phyloP scores from a whole-genome alignment of 1,284 basidiomycete genomes.

The Pyrrhoderma noxium region DNA sequence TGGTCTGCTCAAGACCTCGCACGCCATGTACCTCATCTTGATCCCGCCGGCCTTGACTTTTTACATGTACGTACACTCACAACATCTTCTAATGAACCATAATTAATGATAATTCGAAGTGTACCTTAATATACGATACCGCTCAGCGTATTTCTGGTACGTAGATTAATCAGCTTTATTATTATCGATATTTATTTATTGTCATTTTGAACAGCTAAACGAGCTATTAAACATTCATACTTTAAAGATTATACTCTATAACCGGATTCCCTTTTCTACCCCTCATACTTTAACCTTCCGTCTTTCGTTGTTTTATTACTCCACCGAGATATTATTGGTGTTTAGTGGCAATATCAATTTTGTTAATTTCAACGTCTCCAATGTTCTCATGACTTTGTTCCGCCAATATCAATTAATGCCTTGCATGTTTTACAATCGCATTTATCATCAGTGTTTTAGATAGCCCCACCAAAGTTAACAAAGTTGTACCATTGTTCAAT shows the following conservation, averaged over 20 bases:
- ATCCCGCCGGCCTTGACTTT: constrained; percentile 70
- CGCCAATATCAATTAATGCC: too few relatives aligned
- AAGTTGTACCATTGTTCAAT: too few relatives aligned
- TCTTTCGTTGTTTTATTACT: not conserved
- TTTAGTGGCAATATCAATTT: too few relatives aligned
- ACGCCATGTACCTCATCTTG: constrained; percentile 60
- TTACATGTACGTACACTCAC: constrained; percentile 47
- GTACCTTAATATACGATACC: constrained; percentile 87
- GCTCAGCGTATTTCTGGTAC: constrained; percentile 88
- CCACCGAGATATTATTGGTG: not conserved
- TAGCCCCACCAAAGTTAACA: too few relatives aligned
- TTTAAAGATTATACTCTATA: constrained; percentile 47
- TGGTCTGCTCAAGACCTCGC: constrained; percentile 74
- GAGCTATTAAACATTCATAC: constrained; percentile 78
- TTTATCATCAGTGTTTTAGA: too few relatives aligned
- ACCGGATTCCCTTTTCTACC: constrained; percentile 10
- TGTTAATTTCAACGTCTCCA: too few relatives aligned
- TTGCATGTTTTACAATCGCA: too few relatives aligned
- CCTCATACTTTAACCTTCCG: not conserved
- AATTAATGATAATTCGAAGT: constrained; percentile 36
- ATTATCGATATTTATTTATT: constrained; percentile 14
- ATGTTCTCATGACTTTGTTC: too few relatives aligned
- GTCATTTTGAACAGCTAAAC: too few relatives aligned
- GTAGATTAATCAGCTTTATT: constrained; percentile 20
- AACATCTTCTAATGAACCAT: not conserved